Conservation (phyloP, 176 grass and related monocot species). For the Alloteropsis semialata region DNA sequence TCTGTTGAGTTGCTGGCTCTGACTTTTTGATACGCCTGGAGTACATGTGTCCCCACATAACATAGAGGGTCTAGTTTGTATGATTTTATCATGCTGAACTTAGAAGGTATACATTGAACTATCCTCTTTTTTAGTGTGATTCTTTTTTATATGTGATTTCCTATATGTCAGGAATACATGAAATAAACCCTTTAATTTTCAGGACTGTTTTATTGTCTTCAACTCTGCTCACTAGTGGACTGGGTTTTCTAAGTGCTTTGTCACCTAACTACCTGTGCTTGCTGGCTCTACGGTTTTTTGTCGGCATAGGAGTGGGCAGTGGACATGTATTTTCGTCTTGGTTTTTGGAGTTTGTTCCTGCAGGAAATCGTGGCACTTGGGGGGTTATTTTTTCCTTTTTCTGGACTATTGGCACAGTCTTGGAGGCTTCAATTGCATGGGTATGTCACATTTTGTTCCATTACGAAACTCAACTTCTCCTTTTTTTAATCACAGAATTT, state of each 20-base stretch:
- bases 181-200: background rate
- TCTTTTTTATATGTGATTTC: background rate
- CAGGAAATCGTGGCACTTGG: constrained; percentile 57
- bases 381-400: constrained; percentile 48
- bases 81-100: background rate
- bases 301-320: constrained; percentile 62
- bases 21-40: no score
- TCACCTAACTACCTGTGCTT: constrained; percentile 65
- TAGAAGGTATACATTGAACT: background rate
- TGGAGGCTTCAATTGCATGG: constrained; percentile 77
- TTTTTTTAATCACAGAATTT: background rate
- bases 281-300: constrained; percentile 50
- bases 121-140: background rate
- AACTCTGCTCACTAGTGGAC: constrained; percentile 50
- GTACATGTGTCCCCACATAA: no score
- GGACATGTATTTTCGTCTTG: constrained; percentile 62
- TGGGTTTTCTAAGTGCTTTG: constrained; percentile 59
- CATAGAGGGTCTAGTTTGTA: background rate
- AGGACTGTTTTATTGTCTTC: constrained; percentile 68
- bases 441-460: constrained; percentile 27
- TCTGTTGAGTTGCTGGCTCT: no score
- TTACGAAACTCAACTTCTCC: background rate
- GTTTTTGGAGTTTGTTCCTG: constrained; percentile 80
- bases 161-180: background rate
- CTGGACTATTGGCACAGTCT: constrained; percentile 64